Conservation (phyloP, 352 stramenopile genomes). For the Phytophthora sp. region DNA sequence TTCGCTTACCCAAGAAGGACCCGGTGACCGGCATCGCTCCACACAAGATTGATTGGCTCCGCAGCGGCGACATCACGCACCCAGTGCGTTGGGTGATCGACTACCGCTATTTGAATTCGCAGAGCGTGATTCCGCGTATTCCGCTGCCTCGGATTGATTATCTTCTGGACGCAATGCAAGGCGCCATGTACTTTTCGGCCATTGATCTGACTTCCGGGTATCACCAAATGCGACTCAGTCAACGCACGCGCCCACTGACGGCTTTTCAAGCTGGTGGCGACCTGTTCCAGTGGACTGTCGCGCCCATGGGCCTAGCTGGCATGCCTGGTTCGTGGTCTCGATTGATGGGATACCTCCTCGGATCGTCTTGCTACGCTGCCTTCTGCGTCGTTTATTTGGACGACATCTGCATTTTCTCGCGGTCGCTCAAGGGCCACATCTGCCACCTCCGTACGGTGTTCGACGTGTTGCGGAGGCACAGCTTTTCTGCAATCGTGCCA, state of each 20-base stretch:
- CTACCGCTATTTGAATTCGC: constrained; percentile 1
- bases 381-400: not conserved
- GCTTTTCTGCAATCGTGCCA: too few relatives aligned
- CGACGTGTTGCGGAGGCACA: too few relatives aligned
- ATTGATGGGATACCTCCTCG: not conserved
- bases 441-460: too few relatives aligned
- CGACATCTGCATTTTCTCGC: constrained; percentile 1
- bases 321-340: not conserved
- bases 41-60: not conserved
- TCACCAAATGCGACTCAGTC: too few relatives aligned
- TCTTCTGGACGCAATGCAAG: not conserved
- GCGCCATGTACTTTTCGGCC: too few relatives aligned
- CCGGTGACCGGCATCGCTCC: not conserved
- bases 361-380: not conserved
- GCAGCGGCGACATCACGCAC: not conserved
- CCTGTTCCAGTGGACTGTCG: too few relatives aligned
- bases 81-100: constrained; percentile 8
- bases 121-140: not conserved
- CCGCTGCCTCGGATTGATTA: not conserved
- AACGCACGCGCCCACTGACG: too few relatives aligned
- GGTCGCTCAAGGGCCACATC: too few relatives aligned
- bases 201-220: too few relatives aligned
- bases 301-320: too few relatives aligned
- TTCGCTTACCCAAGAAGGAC: constrained; percentile 22
- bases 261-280: too few relatives aligned